These are phyloP conservation scores for Raffaelea ambrosiae DNA, from an alignment of 2,329 filamentous ascomycete species.

Conservation along the genomic window DNA sequence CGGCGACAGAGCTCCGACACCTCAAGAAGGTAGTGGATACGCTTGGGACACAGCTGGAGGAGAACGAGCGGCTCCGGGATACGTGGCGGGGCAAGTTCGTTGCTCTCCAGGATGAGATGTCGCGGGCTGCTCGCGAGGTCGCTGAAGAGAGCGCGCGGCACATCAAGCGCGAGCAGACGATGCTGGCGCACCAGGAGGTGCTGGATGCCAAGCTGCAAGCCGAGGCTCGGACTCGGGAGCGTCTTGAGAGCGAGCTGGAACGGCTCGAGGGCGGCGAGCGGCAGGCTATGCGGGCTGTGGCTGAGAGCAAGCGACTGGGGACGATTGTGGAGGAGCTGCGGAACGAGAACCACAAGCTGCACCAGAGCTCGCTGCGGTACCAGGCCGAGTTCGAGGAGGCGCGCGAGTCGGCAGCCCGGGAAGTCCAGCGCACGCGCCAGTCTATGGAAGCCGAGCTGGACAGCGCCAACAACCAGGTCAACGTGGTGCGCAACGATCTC, in stretches of 20 bases:
- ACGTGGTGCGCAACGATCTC: slow-evolving; percentile 70
- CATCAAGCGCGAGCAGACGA: slow-evolving; percentile 69
- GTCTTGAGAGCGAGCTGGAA: slow-evolving; percentile 58
- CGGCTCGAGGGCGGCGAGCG: slow-evolving; percentile 56
- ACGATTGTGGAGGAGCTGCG: slow-evolving; percentile 45
- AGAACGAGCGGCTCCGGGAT: slow-evolving; percentile 77
- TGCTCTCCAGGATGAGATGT: slow-evolving; percentile 81
- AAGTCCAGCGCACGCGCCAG: slow-evolving; percentile 72
- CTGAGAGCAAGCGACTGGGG: slow-evolving; percentile 54
- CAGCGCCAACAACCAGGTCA: slow-evolving; percentile 75
- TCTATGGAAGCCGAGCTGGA: slow-evolving; percentile 77
- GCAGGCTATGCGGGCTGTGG: slow-evolving; percentile 54
- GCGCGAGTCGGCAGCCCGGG: slow-evolving; percentile 66
- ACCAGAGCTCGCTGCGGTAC: slow-evolving; percentile 58
- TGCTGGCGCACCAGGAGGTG: slow-evolving; percentile 70
- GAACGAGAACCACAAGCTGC: slow-evolving; percentile 62
- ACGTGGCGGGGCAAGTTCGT: slow-evolving; percentile 78
- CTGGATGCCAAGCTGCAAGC: slow-evolving; percentile 69
- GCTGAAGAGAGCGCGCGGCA: slow-evolving; percentile 74
- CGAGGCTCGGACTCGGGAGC: slow-evolving; percentile 61
- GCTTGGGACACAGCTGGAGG: slow-evolving; percentile 70
- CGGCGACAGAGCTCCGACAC: slow-evolving; percentile 57
- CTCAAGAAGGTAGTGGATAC: slow-evolving; percentile 66
- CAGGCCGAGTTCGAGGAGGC: slow-evolving; percentile 81
- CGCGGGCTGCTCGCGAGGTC: slow-evolving; percentile 66